Evolutionary conservation across 139 green algal species (phyloP).

Genomic region (Auxenochlorella pyrenoidosa): DNA sequence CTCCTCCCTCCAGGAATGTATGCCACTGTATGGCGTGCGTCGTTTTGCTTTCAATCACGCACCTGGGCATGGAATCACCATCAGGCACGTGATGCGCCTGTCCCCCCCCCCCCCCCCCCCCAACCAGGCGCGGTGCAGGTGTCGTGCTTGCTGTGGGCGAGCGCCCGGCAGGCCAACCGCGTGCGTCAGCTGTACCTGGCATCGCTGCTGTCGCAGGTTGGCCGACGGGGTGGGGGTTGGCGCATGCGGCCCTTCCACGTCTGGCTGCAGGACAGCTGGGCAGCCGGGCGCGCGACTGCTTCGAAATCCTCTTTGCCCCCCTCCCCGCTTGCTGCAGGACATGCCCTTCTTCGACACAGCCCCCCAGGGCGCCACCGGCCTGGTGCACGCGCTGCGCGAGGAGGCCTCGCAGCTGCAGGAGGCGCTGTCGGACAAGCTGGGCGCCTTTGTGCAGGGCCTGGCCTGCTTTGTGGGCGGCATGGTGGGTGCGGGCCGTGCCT

Average conservation of each 20-base stretch:
- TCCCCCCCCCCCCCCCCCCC: neutral
- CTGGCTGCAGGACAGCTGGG: no score
- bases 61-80: no score
- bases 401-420: conserved; percentile 41
- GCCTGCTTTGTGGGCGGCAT: conserved; percentile 23
- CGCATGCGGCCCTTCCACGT: neutral
- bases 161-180: conserved; percentile 22
- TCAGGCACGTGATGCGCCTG: neutral
- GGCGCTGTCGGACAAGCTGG: conserved; percentile 22
- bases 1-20: no score
- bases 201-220: conserved; percentile 58
- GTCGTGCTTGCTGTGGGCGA: conserved; percentile 48
- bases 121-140: conserved; percentile 43
- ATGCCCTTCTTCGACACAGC: conserved; percentile 86
- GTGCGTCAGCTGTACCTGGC: conserved; percentile 60
- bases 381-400: conserved; percentile 78
- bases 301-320: no score
- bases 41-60: no score
- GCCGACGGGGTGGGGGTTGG: no score
- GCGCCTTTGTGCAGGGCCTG: conserved; percentile 10
- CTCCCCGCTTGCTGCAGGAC: conserved; percentile 79
- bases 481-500: neutral
- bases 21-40: no score
- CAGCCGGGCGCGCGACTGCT: no score
- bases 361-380: conserved; percentile 22